Percentiles rank a stretch among this genome's conserved stretches.
These are phyloP conservation scores for Debaryomycetaceae sp. DNA, from an alignment of 1,139 yeast species.

Conservation along the genomic window DNA sequence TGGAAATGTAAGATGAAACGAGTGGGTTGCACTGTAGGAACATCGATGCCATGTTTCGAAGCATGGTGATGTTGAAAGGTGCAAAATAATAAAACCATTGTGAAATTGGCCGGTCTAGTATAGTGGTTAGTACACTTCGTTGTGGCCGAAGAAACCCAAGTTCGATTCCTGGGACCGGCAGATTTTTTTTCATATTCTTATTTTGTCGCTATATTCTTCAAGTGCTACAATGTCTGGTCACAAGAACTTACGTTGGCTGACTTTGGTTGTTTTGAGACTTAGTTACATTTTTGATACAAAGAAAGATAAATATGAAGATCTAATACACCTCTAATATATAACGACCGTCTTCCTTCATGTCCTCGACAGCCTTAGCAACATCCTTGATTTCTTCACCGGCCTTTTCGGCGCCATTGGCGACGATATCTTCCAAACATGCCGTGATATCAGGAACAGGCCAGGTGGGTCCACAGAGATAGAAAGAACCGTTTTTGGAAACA, in stretches of 20 bases:
- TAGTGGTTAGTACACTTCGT: constrained; percentile 46
- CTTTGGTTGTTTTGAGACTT: too few species aligned
- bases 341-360: constrained; percentile 88
- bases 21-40: too few species aligned
- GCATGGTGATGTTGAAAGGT: too few species aligned
- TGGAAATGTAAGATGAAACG: too few species aligned
- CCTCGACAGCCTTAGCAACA: constrained; percentile 78
- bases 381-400: constrained; percentile 66
- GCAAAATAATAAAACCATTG: too few species aligned
- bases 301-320: constrained; percentile 6
- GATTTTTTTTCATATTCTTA: constrained; percentile 7
- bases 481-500: constrained; percentile 75
- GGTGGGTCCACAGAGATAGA: constrained; percentile 97
- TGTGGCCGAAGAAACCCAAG: constrained; percentile 47
- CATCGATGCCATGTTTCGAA: too few species aligned
- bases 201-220: too few species aligned
- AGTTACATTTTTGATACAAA: constrained; percentile 1
- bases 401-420: constrained; percentile 64
- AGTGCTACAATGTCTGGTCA: too few species aligned
- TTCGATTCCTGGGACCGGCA: constrained; percentile 48
- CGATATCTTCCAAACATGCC: constrained; percentile 81
- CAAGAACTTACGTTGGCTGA: too few species aligned
- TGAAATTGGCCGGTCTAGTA: constrained; percentile 34
- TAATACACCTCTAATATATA: constrained; percentile 92
- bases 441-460: constrained; percentile 99